A percentile compares a stretch with the other conserved stretches of the same genome.
Evolutionary conservation across 176 grass and related monocot genomes (phyloP).

Genomic region (Triticum dicoccoides): DNA sequence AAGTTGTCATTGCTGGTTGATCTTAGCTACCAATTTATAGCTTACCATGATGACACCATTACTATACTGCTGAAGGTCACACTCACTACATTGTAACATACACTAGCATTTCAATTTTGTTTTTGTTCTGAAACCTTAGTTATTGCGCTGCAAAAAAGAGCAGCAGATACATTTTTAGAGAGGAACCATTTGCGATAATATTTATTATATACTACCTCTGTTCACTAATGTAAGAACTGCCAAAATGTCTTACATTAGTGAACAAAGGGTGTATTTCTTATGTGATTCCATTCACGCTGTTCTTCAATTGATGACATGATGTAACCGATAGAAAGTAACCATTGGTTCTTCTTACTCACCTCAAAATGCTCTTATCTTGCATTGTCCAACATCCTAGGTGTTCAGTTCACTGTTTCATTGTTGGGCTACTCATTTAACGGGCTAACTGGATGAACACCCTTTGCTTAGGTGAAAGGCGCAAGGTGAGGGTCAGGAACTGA

Average conservation of each 20-base stretch:
- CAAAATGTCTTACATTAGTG: no score
- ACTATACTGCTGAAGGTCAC: background rate
- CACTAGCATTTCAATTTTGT: background rate
- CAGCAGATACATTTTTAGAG: background rate
- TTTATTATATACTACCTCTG: no score
- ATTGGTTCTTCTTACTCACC: background rate
- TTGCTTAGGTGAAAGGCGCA: conserved; percentile 6
- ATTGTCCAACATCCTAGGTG: conserved; percentile 7
- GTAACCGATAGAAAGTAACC: background rate
- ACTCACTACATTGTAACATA: background rate
- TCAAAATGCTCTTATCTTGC: background rate
- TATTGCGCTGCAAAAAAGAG: background rate
- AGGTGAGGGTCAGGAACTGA: background rate
- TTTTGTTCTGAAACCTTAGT: background rate
- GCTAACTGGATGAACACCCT: background rate
- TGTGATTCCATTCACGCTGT: background rate
- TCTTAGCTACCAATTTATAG: background rate
- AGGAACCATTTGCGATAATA: no score
- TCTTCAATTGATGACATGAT: background rate
- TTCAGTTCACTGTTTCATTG: background rate
- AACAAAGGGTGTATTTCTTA: no score
- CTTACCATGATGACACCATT: background rate
- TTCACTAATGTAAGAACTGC: no score
- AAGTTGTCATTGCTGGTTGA: background rate
- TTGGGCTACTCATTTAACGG: conserved; percentile 8